Base-by-base conservation (phyloP, 2,329 filamentous ascomycete species). In the Pestalotiopsis sp. region DNA sequence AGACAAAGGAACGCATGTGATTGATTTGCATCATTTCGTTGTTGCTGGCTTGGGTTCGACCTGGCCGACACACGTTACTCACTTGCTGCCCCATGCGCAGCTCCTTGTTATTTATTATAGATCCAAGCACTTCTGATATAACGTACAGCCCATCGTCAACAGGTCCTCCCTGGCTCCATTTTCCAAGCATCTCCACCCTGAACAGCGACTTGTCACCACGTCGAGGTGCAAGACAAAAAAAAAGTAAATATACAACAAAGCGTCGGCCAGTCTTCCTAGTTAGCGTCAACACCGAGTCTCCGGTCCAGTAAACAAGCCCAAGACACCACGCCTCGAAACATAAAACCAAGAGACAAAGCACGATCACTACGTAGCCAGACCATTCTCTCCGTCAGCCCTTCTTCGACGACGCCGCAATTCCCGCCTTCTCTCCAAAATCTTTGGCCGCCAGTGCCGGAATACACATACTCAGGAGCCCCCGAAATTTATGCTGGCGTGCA, bases 121-220 rank as follows among this genome's bases (percentile, higher is more conserved):
- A 73, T 69, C 31, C 73, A 75, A 71, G 72, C 56, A 69, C 59
- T 69, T 73, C 70, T 73, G 70, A 70, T 72, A 72, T 72, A 57
- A 57, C 56, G 27, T 52, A 63, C 27, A 49, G 25, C 56, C 25
- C 39, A 45, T 66, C 69, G 61, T 69, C 62, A 58, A 68, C 36
- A 20, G 45, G 14, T 52, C 58, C 63, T 60, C 41, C 45, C 52
- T 66, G 59, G 20, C 25, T 23, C 61, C 45, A 52, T 52, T 52
- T 52, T 65, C 38, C 56, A 56, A 31, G 63, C 12, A 36, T 41
- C 65, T 60, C 65, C 65, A 67, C 65, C 36, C 31, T 36, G 31
- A 36, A 9, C 39, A 66, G 60, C 68, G 66, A 70, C 69, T 52
- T 67, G 70, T 69, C 66, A 71, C 69, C 71, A 68, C 64, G 38